phyloP scores from a whole-genome alignment of 2,329 filamentous ascomycete genomes.

The Capronia americana region DNA sequence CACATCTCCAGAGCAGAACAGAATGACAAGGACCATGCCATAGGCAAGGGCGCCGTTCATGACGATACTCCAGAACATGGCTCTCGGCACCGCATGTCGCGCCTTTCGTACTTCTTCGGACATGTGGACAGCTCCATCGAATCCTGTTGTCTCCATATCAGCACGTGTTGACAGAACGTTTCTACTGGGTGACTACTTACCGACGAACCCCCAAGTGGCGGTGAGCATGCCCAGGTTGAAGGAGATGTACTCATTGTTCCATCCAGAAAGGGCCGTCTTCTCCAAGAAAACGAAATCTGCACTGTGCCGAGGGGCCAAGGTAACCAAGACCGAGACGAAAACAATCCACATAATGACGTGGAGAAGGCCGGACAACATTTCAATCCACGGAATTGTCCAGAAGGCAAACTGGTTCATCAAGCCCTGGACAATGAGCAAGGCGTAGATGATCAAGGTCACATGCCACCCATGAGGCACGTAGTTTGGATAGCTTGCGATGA shows the following conservation, averaged over 20 bases:
- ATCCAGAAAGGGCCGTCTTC: constrained; percentile 42
- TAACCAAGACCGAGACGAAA: constrained; percentile 46
- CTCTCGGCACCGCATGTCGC: constrained; percentile 44
- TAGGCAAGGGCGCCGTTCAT: constrained; percentile 47
- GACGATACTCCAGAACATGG: constrained; percentile 46
- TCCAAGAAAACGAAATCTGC: constrained; percentile 46
- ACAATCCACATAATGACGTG: constrained; percentile 47
- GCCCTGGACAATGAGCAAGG: constrained; percentile 44
- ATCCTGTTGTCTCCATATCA: constrained; percentile 30
- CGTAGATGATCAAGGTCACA: constrained; percentile 48
- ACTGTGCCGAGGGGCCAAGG: constrained; percentile 43
- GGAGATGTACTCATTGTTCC: constrained; percentile 44
- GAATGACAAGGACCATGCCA: constrained; percentile 47
- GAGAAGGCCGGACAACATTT: constrained; percentile 47
- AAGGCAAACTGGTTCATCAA: constrained; percentile 43
- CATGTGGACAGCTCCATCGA: constrained; percentile 43
- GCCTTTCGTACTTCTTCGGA: constrained; percentile 49
- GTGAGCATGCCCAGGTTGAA: constrained; percentile 50
- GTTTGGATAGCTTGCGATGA: constrained; percentile 42
- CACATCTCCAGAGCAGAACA: constrained; percentile 44
- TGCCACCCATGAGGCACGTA: constrained; percentile 48
- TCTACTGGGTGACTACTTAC: constrained; percentile 39
- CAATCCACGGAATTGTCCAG: constrained; percentile 49
- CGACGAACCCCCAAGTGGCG: constrained; percentile 44
- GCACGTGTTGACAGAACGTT: neutral